phyloP scores from a whole-genome alignment of 768 basidiomycete genomes.

The Mycena vitilis region DNA sequence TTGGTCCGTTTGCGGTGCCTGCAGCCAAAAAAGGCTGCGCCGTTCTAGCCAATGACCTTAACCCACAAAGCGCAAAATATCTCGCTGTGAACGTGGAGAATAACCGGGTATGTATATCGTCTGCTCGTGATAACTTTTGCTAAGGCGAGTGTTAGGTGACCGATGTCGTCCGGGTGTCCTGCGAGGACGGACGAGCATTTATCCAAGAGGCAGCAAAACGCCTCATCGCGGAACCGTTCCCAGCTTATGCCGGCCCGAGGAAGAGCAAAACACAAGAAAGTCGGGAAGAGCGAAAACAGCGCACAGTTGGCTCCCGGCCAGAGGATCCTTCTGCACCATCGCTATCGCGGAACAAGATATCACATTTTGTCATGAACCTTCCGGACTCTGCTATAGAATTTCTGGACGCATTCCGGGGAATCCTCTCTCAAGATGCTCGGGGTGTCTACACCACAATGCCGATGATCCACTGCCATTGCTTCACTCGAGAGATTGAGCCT shows the following conservation, averaged over 20 bases:
- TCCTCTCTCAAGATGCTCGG: conserved; percentile 60
- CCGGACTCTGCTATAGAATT: conserved; percentile 93
- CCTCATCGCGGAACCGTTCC: conserved; percentile 75
- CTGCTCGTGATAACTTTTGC: conserved; percentile 6
- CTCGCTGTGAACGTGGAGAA: conserved; percentile 75
- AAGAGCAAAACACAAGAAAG: conserved; percentile 58
- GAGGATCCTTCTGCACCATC: conserved; percentile 22
- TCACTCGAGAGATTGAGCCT: conserved; percentile 84
- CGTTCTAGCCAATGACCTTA: conserved; percentile 94
- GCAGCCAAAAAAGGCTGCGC: conserved; percentile 92
- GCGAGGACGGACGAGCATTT: conserved; percentile 89
- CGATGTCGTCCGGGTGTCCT: conserved; percentile 75
- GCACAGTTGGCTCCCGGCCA: conserved; percentile 35
- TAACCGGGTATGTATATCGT: conserved; percentile 73
- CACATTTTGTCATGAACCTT: conserved; percentile 98
- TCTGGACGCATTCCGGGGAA: conserved; percentile 87
- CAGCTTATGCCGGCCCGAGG: conserved; percentile 62
- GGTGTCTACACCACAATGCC: conserved; percentile 78
- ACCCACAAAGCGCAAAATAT: conserved; percentile 88
- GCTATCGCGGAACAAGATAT: conserved; percentile 65
- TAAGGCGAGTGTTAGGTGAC: conserved; percentile 64
- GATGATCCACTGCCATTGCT: conserved; percentile 96
- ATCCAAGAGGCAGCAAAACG: conserved; percentile 70
- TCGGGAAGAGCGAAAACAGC: conserved; percentile 51
- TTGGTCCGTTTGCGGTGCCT: conserved; percentile 95